These are phyloP conservation scores for Aspergillus conjunctus DNA, from an alignment of 495 filamentous ascomycete species.

Conservation along the genomic window DNA sequence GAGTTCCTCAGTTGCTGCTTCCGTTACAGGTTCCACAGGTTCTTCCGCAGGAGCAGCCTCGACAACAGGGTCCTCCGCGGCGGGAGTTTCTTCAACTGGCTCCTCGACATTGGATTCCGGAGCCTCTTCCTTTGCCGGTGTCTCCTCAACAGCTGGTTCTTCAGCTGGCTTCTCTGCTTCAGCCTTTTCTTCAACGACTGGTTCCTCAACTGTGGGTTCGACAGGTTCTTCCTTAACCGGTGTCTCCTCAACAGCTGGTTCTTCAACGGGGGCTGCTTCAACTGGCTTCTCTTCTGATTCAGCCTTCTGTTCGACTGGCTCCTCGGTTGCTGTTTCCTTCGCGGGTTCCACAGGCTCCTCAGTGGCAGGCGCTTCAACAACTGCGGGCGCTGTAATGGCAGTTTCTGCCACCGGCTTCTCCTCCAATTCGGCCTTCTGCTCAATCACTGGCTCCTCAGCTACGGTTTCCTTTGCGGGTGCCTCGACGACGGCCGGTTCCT, in stretches of 20 bases:
- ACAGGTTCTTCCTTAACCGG: conserved; percentile 9
- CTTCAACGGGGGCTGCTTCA: conserved; percentile 14
- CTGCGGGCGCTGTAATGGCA: too few species aligned
- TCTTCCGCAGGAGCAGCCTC: too few species aligned
- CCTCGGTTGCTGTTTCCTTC: neutral
- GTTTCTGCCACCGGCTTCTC: too few species aligned
- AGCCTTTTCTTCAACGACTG: too few species aligned
- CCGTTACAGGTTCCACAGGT: neutral
- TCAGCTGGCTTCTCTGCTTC: too few species aligned
- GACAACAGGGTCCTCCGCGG: too few species aligned
- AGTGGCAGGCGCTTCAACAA: too few species aligned
- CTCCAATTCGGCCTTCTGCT: too few species aligned
- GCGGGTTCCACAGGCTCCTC: neutral
- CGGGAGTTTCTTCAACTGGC: conserved; percentile 9
- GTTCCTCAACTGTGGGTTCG: too few species aligned
- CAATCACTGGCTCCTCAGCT: too few species aligned
- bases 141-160: conserved; percentile 16
- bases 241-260: conserved; percentile 8
- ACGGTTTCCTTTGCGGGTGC: too few species aligned
- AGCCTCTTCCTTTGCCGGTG: neutral
- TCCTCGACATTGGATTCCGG: neutral
- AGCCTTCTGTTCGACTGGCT: conserved; percentile 1
- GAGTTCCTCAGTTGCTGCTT: conserved; percentile 9
- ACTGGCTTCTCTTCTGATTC: conserved; percentile 11
- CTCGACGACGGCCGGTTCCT: neutral